Evolutionary conservation across 805 yeast species (phyloP).

Genomic region (Candida anglica): DNA sequence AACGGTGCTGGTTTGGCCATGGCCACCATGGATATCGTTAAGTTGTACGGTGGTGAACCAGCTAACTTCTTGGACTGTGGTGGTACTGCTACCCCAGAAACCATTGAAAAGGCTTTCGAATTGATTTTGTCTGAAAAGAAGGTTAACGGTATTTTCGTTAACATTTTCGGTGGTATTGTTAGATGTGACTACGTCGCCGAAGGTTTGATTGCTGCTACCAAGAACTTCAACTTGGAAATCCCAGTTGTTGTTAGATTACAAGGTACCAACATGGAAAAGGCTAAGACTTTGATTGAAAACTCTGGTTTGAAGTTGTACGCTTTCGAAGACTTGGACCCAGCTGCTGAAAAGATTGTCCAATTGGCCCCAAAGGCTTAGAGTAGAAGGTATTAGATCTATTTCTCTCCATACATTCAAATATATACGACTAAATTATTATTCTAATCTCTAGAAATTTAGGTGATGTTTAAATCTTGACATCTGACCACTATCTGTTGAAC

Average conservation of each 20-base stretch:
- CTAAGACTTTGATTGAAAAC: slow-evolving; percentile 77
- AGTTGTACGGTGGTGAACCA: slow-evolving; percentile 97
- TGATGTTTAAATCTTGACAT: slow-evolving; percentile 4
- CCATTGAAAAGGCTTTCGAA: slow-evolving; percentile 95
- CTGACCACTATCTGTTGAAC: no score
- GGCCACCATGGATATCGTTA: slow-evolving; percentile 99
- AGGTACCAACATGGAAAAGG: slow-evolving; percentile 93
- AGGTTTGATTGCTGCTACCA: slow-evolving; percentile 94
- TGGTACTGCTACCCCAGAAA: slow-evolving; percentile 99
- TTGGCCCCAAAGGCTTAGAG: slow-evolving; percentile 42
- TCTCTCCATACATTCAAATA: background rate
- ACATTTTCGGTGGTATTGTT: slow-evolving; percentile 99
- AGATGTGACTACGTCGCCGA: slow-evolving; percentile 98
- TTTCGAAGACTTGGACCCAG: slow-evolving; percentile 90
- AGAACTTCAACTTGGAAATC: slow-evolving; percentile 81
- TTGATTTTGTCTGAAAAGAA: slow-evolving; percentile 84
- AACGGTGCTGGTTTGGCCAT: slow-evolving; percentile 99
- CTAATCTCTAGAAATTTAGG: slow-evolving; percentile 1
- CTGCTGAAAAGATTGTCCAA: slow-evolving; percentile 92
- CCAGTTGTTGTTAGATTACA: slow-evolving; percentile 98
- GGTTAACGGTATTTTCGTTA: slow-evolving; percentile 94
- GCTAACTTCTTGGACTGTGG: slow-evolving; percentile 99
- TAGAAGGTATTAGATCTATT: no score
- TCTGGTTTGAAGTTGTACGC: slow-evolving; percentile 93
- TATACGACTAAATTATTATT: background rate